Evolutionary conservation across 805 yeast species (phyloP).

Genomic region (Teunomyces tritomae): DNA sequence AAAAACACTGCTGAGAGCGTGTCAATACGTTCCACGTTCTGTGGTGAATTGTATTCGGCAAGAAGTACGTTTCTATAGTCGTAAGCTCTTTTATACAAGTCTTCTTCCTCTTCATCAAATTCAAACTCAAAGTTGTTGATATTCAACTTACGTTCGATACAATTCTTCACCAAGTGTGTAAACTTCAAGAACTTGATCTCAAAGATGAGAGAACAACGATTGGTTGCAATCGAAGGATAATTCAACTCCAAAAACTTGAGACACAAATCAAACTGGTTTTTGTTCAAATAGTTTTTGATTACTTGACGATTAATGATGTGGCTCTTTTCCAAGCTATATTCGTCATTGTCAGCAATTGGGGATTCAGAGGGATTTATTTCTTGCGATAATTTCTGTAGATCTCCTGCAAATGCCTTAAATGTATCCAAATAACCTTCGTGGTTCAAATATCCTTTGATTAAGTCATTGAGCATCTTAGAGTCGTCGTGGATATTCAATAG

Average conservation of each 20-base stretch:
- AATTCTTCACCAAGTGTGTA: conserved; percentile 19
- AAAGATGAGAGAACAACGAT: conserved; percentile 14
- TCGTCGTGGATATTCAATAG: conserved; percentile 19
- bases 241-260: conserved; percentile 33
- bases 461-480: conserved; percentile 24
- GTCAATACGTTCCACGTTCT: conserved; percentile 12
- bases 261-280: conserved; percentile 46
- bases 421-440: conserved; percentile 40
- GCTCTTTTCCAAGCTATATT: conserved; percentile 11
- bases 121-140: conserved; percentile 15
- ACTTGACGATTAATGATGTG: conserved; percentile 36
- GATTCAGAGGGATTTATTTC: neutral
- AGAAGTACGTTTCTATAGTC: conserved; percentile 17
- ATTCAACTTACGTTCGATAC: conserved; percentile 17
- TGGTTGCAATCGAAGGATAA: conserved; percentile 15
- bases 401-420: conserved; percentile 30
- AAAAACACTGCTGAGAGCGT: conserved; percentile 22
- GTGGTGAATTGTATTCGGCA: conserved; percentile 10
- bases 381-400: conserved; percentile 22
- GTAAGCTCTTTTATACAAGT: conserved; percentile 18
- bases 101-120: conserved; percentile 11
- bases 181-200: conserved; percentile 26
- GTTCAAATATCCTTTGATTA: conserved; percentile 38
- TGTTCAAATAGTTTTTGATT: conserved; percentile 38
- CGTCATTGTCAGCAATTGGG: neutral